Evolutionary conservation across 1,284 basidiomycete species (phyloP).

Genomic region (Pyrrhoderma noxium): DNA sequence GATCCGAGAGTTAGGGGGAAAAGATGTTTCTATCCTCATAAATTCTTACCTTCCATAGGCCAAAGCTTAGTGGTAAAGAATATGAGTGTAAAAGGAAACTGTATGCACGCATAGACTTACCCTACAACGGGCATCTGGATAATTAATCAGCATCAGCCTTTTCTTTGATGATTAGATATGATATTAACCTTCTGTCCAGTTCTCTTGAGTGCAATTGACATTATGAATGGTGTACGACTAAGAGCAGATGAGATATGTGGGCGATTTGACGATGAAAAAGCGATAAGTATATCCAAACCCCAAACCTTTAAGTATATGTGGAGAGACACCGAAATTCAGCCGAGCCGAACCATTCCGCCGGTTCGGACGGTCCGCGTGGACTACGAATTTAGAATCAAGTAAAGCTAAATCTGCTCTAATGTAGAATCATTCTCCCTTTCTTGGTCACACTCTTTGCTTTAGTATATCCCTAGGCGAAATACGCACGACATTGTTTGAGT

Average conservation of each 20-base stretch:
- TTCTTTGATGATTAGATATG: neutral
- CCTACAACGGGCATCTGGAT: slow-evolving; percentile 54
- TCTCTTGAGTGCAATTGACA: slow-evolving; percentile 46
- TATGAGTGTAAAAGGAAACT: slow-evolving; percentile 6
- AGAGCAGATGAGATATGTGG: slow-evolving; percentile 12
- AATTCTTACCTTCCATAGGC: slow-evolving; percentile 56
- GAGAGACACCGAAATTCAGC: no score
- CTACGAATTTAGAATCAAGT: no score
- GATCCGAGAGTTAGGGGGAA: slow-evolving; percentile 11
- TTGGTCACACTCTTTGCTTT: no score
- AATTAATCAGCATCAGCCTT: slow-evolving; percentile 2
- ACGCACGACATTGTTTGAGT: no score
- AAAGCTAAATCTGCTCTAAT: no score
- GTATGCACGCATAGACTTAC: slow-evolving; percentile 30
- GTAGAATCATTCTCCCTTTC: no score
- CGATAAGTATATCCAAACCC: neutral
- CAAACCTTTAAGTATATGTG: slow-evolving; percentile 1
- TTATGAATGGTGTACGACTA: slow-evolving; percentile 30
- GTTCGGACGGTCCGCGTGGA: no score
- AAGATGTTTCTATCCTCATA: neutral
- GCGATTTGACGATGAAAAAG: slow-evolving; percentile 4
- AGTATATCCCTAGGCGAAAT: no score
- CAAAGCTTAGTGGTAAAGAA: slow-evolving; percentile 41
- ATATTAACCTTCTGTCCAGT: slow-evolving; percentile 48
- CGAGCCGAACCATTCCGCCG: no score